Conservation (phyloP, 2,329 filamentous ascomycete genomes). For the Monosporascus sp. region DNA sequence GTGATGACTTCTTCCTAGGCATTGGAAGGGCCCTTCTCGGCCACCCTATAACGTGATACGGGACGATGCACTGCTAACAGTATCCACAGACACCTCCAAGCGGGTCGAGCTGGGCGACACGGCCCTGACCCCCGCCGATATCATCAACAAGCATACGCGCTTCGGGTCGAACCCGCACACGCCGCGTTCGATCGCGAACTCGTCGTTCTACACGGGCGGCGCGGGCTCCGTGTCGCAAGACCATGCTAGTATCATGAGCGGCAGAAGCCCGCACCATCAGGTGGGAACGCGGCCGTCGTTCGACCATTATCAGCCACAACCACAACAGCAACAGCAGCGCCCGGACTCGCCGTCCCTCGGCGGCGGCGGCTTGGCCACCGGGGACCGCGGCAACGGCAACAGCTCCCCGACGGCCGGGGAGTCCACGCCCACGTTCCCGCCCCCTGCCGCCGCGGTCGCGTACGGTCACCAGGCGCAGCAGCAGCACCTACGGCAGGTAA, state of each 20-base stretch:
- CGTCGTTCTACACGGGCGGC: conserved; percentile 9
- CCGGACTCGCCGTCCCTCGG: conserved; percentile 23
- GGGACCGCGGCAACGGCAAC: not conserved
- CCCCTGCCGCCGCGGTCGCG: not conserved
- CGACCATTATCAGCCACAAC: conserved; percentile 1
- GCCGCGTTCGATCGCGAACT: conserved; percentile 22
- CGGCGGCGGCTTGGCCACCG: not conserved
- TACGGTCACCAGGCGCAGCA: not conserved
- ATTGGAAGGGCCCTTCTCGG: too few relatives aligned
- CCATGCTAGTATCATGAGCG: conserved; percentile 24
- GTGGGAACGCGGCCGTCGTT: not conserved
- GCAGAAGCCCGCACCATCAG: conserved; percentile 12
- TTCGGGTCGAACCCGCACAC: conserved; percentile 18
- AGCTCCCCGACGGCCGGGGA: not conserved
- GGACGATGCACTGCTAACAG: conserved; percentile 10
- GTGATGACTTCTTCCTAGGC: conserved; percentile 8
- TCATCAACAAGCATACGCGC: conserved; percentile 33
- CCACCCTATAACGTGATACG: too few relatives aligned
- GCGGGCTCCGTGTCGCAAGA: conserved; percentile 20
- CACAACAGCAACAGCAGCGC: conserved; percentile 3
- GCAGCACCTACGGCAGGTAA: not conserved
- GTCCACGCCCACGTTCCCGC: not conserved
- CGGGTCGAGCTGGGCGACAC: conserved; percentile 42
- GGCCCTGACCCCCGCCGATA: conserved; percentile 33
- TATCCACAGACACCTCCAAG: conserved; percentile 35